Percentiles rank a stretch among this genome's conserved stretches.
phyloP scores from a whole-genome alignment of 202 grass and related monocot species.

The Dendrocalamus latiflorus region DNA sequence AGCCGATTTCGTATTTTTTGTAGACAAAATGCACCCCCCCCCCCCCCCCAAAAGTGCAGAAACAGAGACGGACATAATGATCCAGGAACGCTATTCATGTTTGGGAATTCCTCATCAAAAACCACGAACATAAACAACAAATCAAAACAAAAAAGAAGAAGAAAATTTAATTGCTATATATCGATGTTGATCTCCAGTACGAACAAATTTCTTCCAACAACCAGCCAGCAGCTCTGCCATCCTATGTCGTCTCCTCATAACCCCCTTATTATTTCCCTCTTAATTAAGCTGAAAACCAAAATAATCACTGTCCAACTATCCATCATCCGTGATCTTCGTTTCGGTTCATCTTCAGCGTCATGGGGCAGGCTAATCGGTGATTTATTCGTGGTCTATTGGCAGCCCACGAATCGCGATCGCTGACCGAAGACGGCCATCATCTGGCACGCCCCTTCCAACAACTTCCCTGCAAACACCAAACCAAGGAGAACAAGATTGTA shows the following conservation, averaged over 20 bases:
- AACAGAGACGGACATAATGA: not conserved
- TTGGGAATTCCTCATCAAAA: conserved; percentile 27
- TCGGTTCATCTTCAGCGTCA: no score
- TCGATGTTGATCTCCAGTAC: conserved; percentile 32
- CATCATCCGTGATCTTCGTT: not conserved
- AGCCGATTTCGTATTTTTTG: not conserved
- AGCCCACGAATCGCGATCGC: no score
- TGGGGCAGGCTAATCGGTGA: no score
- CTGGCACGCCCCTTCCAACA: no score
- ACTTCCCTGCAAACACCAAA: no score
- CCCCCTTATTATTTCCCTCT: not conserved
- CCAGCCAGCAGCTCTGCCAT: not conserved
- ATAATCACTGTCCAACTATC: not conserved
- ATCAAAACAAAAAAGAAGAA: not conserved
- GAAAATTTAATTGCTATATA: conserved; percentile 36
- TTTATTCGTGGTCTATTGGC: no score
- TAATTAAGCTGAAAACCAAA: conserved; percentile 15
- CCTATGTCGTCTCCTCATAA: not conserved
- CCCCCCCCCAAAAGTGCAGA: not conserved
- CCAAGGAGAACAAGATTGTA: no score
- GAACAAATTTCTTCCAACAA: conserved; percentile 25
- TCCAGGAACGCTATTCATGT: not conserved
- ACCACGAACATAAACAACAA: conserved; percentile 26
- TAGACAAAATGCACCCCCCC: not conserved
- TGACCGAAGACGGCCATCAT: no score